These are phyloP conservation scores for Arctium minus DNA, from an alignment of 129 eudicot genomes.

Conservation along the genomic window DNA sequence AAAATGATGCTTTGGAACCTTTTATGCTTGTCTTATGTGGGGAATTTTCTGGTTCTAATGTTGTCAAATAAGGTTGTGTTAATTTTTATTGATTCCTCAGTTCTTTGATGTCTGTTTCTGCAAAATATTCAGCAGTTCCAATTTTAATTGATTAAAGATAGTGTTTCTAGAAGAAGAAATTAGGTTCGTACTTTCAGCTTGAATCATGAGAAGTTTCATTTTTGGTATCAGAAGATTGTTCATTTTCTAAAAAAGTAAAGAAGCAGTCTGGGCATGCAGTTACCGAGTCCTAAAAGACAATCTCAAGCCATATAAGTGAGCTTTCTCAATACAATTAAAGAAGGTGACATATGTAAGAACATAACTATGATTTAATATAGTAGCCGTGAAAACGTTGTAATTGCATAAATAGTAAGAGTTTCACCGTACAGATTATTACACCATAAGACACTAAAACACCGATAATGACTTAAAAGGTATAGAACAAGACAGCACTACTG, in stretches of 20 bases:
- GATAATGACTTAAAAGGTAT: not conserved
- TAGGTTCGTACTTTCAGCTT: not conserved
- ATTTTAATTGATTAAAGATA: not conserved
- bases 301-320: not conserved
- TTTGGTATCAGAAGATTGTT: not conserved
- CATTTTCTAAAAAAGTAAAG: not conserved
- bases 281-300: not conserved
- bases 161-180: not conserved
- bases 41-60: not conserved
- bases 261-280: not conserved
- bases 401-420: not conserved
- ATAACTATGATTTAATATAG: not conserved
- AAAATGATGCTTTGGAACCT: not conserved
- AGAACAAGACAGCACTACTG: not conserved
- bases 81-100: not conserved
- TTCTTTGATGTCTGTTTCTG: not conserved
- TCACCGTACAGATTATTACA: not conserved
- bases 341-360: not conserved
- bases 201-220: not conserved
- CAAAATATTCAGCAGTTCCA: not conserved
- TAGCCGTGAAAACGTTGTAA: not conserved
- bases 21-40: not conserved
- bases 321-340: not conserved
- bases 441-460: not conserved
- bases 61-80: not conserved